Evolutionary conservation across 164 flowering plant species (phyloP), one percentile per base, ranked within the genome.

Genomic region (Macadamia integrifolia): DNA sequence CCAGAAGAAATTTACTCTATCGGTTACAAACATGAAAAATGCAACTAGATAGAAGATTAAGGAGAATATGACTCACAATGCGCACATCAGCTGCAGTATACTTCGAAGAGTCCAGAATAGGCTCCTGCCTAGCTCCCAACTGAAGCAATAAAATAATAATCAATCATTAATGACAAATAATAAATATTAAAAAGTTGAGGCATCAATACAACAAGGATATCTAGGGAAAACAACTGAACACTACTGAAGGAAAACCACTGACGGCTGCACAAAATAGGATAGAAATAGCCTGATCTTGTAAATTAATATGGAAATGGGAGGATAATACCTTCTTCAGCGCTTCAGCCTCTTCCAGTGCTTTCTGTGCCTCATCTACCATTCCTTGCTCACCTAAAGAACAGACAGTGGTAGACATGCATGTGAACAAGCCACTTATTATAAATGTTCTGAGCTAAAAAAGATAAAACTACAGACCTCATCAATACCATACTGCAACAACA

Each of bases 81-180:
- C 97, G 97, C 68, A 94, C 97, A 85, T 92, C 98, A 67, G 89
- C 97, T 74, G 97, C 93, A 62, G 93, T 90, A 69, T 90, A 93
- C 83, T 90, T 94, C 32, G 98, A 71, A 9, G 92, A 73, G 78
- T 94, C 98, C 61, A 66, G 23, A 53, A 76, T 80, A 71, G 97
- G 95, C 68, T 92, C 98, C 82, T 78, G 95, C 72, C 92, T 82
- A 28, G 88, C 81, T 78, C 86, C 87, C 69, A 92, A 78, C 97
- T 88, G 84, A 64, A 73, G 60, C 40, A 48, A 63, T 35, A 35
- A 35, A 35, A 35, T 35, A 35, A 35, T 35, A 35, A 2, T 35
- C 3, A 35, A 35, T 35, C 3, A 5, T 35, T 35, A 35, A 35
- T 35, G 40, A 35, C 40, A 63, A 10, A 23, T 23, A 58, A 60